Evolutionary conservation across 768 basidiomycete genomes (phyloP), one percentile per base, ranked within the genome.

Genomic region (Cyclocybe cylindracea): DNA sequence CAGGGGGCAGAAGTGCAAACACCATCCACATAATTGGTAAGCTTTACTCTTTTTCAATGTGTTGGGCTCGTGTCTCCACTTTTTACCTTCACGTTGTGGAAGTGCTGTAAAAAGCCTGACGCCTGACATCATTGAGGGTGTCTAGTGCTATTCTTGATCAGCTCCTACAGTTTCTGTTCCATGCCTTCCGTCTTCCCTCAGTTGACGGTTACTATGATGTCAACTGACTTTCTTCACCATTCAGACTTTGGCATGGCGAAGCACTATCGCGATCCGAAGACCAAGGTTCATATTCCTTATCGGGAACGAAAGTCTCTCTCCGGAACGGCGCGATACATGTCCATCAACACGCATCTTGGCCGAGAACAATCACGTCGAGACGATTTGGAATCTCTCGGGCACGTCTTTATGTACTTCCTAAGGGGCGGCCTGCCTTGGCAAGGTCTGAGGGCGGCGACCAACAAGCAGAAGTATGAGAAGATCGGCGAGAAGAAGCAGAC

Each of bases 401-500:
- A 99, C 68, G 97, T 99, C 40, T 98, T 98, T 77, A 98, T 99
- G 91, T 99, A 99, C 71, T 99, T 99, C 71, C 70, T 99, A 60
- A 83, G 96, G 4, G 96, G 96, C 19, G 94, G 94, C 14, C 79
- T 99, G 50, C 96, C 96, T 24, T 99, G 96, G 96, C 96, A 99
- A 68, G 96, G 96, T 41, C 77, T 99, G 56, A 86, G 95, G 64
- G 97, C 96, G 16, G 94, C 94, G 7, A 99, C 96, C 1, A 98
- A 99, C 79, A 98, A 98, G 75, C 96, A 98, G 70, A 98, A 98
- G 75, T 99, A 99, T 68, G 97, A 99, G 73, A 98, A 98, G 78
- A 99, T 99, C 60, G 97, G 96, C 43, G 97, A 97, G 76, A 98
- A 98, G 82, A 99, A 94, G 74, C 96, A 98, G 71, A 89, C 83